These are phyloP conservation scores for Cystobasidium slooffiae DNA, from an alignment of 1,284 basidiomycete species.

Conservation along the genomic window DNA sequence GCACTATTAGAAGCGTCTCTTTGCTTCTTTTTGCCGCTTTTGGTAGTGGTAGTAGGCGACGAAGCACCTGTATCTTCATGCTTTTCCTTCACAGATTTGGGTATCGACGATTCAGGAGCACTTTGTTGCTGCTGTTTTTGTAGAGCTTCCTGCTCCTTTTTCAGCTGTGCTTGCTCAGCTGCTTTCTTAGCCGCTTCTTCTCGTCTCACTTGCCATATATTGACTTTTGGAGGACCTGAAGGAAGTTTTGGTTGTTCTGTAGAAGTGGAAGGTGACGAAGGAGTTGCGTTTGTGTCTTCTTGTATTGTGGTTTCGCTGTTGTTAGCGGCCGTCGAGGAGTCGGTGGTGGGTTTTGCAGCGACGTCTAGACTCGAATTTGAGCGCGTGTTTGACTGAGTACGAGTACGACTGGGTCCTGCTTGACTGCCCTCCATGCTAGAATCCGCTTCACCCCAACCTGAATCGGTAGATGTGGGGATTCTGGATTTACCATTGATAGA, in stretches of 20 bases:
- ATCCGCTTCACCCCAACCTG: conserved; percentile 28
- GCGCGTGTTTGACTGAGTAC: not conserved
- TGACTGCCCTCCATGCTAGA: conserved; percentile 19
- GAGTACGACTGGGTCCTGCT: not conserved
- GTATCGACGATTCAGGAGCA: not conserved
- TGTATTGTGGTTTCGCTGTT: not conserved
- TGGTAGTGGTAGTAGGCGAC: not conserved
- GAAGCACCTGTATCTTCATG: not conserved
- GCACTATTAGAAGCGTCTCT: not conserved
- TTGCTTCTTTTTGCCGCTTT: conserved; percentile 17
- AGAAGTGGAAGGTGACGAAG: not conserved
- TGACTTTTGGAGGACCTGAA: conserved; percentile 39
- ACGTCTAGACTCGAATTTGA: not conserved
- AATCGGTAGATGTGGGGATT: conserved; percentile 24
- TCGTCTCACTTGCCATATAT: conserved; percentile 37
- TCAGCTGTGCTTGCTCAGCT: conserved; percentile 22
- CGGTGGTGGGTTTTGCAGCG: not conserved
- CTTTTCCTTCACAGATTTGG: not conserved
- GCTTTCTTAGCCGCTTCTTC: conserved; percentile 31
- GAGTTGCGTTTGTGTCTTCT: not conserved
- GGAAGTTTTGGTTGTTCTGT: conserved; percentile 1
- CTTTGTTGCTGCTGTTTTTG: conserved; percentile 6
- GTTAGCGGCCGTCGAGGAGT: not conserved
- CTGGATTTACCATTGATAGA: not conserved
- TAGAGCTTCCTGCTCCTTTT: conserved; percentile 23